Evolutionary conservation across 169 alveolate genomes (phyloP).

Genomic region (Plasmodium blacklocki): DNA sequence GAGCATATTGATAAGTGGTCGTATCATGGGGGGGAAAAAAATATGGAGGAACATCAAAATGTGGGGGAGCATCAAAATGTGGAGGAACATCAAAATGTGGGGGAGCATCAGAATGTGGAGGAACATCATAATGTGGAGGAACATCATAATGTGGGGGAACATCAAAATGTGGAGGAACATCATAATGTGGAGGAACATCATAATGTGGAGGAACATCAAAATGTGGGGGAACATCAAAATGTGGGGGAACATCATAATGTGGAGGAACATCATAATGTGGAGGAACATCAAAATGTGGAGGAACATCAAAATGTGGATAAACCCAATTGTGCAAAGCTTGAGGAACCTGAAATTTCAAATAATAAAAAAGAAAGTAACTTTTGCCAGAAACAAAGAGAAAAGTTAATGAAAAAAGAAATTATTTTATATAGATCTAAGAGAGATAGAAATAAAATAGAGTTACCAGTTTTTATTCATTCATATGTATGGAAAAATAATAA

Average conservation of each 20-base stretch:
- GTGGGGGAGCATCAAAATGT: too few relatives aligned
- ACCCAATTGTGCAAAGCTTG: neutral
- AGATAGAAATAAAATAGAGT: slow-evolving; percentile 81
- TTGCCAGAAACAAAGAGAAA: slow-evolving; percentile 54
- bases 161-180: too few relatives aligned
- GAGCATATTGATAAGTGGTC: too few relatives aligned
- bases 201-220: neutral
- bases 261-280: neutral
- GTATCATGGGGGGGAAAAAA: too few relatives aligned
- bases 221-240: neutral
- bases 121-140: too few relatives aligned
- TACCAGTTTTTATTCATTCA: slow-evolving; percentile 82
- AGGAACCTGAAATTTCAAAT: neutral
- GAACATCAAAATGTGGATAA: neutral
- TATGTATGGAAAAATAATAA: slow-evolving; percentile 80
- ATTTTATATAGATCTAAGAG: slow-evolving; percentile 75
- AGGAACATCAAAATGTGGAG: neutral
- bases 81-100: too few relatives aligned
- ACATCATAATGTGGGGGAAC: too few relatives aligned
- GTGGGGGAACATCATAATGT: neutral
- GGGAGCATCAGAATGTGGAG: too few relatives aligned
- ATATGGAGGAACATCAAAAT: too few relatives aligned
- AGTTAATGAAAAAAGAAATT: slow-evolving; percentile 38
- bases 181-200: neutral
- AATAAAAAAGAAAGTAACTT: slow-evolving; percentile 26